Base-by-base conservation (phyloP, 306 rosid genomes). In the Begonia fuchsioides region DNA sequence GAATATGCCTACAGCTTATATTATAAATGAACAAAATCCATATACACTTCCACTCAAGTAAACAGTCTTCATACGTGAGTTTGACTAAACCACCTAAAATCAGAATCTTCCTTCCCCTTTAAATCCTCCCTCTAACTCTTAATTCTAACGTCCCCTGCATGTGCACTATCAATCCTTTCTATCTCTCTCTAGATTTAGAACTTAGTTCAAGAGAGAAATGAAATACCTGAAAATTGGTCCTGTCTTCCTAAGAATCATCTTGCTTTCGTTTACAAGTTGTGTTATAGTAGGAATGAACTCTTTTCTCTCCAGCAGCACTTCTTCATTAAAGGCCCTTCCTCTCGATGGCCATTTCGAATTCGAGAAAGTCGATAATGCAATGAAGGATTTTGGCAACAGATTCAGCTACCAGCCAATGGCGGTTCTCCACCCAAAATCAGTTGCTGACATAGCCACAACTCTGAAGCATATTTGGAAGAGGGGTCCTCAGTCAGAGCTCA, bases 351-450 rank as follows among this genome's bases (percentile, higher is more conserved):
- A 75, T 62, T 68, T 90, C 50, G 69, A 54, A 53, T 81, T 76
- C 64, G 86, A 85, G 17, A 58, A 77, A 52, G 68, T 60, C 50
- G 69, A 65, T 32, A 75, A 69, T 57, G 93, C 83, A 57, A 80
- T 95, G 16, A 71, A 14, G 58, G 98, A 90, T 68, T 90, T 90
- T 49, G 98, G 98, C 14, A 82, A 85, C 55, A 75, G 86, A 64
- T 77, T 70, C 59, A 85, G 73, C 50, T 65, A 55, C 49, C 58
- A 72, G 10, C 98, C 98, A 12, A 47, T 59, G 50, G 95, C 95
- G 61, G 77, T 85, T 10, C 60, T 85, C 17, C 61, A 85, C 62
- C 98, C 98, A 39, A 77, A 72, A 58, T 67, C 87, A 10, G 93
- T 75, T 50, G 62, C 92, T 46, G 98, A 92, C 59, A 79, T 92